phyloP scores from a whole-genome alignment of 164 flowering plant genomes.

The Tinospora cordifolia region DNA sequence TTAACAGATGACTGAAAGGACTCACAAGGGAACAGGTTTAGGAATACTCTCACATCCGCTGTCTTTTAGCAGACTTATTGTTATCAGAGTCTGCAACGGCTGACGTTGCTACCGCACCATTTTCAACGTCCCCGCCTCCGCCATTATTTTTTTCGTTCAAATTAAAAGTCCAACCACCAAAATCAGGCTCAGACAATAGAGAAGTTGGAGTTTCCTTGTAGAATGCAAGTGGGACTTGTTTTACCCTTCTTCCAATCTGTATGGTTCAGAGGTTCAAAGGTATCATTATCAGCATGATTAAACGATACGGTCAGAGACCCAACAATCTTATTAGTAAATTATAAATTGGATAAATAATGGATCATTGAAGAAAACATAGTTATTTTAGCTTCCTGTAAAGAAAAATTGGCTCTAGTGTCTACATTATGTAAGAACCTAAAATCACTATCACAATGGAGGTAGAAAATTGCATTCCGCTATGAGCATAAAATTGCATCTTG shows the following conservation, averaged over 20 bases:
- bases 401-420: too few species aligned
- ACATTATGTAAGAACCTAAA: too few species aligned
- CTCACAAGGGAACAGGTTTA: too few species aligned
- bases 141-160: slow-evolving; percentile 17
- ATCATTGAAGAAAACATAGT: too few species aligned
- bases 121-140: slow-evolving; percentile 8
- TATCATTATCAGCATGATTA: not conserved
- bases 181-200: slow-evolving; percentile 67
- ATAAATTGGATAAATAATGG: not conserved
- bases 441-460: too few species aligned
- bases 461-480: too few species aligned
- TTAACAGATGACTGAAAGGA: too few species aligned
- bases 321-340: not conserved
- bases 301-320: not conserved
- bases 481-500: too few species aligned
- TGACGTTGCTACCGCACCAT: not conserved
- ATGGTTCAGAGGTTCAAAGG: slow-evolving; percentile 1
- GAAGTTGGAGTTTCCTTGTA: slow-evolving; percentile 58
- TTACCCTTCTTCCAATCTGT: slow-evolving; percentile 74
- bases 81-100: slow-evolving; percentile 20
- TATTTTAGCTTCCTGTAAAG: too few species aligned
- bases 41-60: slow-evolving; percentile 16
- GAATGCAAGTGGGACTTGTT: slow-evolving; percentile 88
- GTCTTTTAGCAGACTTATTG: slow-evolving; percentile 34
- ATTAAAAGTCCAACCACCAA: slow-evolving; percentile 72